These are phyloP conservation scores for Tylopilus sp. DNA, from an alignment of 1,284 basidiomycete species.

Conservation along the genomic window DNA sequence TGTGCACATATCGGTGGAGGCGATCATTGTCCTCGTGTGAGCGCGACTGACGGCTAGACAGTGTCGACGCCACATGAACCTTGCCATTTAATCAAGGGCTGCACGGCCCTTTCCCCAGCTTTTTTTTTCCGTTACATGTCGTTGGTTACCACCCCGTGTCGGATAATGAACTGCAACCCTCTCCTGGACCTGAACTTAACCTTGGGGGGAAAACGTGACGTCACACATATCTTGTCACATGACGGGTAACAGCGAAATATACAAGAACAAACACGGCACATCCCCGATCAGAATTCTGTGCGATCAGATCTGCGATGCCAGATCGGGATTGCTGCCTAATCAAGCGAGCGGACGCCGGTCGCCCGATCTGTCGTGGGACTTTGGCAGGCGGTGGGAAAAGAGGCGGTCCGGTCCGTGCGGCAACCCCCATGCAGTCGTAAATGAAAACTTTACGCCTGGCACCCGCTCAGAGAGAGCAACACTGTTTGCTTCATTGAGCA, in stretches of 20 bases:
- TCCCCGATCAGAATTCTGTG: slow-evolving; percentile 35
- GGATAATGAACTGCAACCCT: slow-evolving; percentile 21
- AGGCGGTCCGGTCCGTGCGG: slow-evolving; percentile 2
- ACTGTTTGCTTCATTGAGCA: slow-evolving; percentile 12
- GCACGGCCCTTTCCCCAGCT: slow-evolving; percentile 12
- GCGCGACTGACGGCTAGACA: too few species aligned
- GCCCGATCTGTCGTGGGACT: slow-evolving; percentile 16
- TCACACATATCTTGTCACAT: slow-evolving; percentile 26
- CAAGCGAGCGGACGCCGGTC: slow-evolving; percentile 20
- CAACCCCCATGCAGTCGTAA: slow-evolving; percentile 25
- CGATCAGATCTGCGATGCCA: slow-evolving; percentile 30
- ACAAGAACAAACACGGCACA: slow-evolving; percentile 24
- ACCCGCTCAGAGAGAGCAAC: slow-evolving; percentile 11
- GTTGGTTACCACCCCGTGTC: slow-evolving; percentile 1
- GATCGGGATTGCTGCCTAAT: slow-evolving; percentile 22
- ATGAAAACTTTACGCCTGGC: slow-evolving; percentile 26
- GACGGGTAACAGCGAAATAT: slow-evolving; percentile 17
- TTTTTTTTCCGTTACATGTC: slow-evolving; percentile 3
- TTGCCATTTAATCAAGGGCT: slow-evolving; percentile 22
- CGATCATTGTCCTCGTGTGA: slow-evolving; percentile 15
- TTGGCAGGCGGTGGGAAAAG: slow-evolving; percentile 15
- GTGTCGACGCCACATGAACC: slow-evolving; percentile 27
- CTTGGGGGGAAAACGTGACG: slow-evolving; percentile 16
- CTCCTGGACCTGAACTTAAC: slow-evolving; percentile 24
- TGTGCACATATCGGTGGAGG: slow-evolving; percentile 1